Evolutionary conservation across 352 stramenopile species (phyloP).

Genomic region (Achlya hypogyna): DNA sequence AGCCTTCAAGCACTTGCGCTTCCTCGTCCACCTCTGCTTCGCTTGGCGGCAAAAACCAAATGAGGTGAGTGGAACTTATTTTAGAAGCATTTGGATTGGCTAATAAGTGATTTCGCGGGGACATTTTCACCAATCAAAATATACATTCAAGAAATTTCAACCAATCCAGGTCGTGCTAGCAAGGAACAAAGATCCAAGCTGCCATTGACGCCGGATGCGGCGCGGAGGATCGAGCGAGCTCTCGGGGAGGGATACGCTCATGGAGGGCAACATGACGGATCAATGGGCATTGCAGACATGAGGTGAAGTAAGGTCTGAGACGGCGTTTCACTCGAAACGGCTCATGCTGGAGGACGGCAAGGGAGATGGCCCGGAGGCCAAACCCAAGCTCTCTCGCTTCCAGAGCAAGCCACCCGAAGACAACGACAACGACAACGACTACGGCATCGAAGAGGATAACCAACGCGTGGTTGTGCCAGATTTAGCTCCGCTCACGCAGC

Average conservation of each 20-base stretch:
- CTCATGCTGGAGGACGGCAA: no score
- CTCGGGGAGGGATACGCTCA: no score
- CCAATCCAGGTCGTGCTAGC: background rate
- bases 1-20: background rate
- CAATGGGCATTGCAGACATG: no score
- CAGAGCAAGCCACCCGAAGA: background rate
- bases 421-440: background rate
- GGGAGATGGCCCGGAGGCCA: no score
- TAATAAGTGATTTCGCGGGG: background rate
- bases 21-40: background rate
- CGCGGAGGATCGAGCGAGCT: no score
- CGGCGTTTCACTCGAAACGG: no score
- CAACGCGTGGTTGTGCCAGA: background rate
- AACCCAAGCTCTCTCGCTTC: background rate
- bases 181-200: background rate
- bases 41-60: constrained; percentile 3
- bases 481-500: background rate
- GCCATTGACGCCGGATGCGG: no score
- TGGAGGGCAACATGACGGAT: no score
- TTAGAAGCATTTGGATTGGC: background rate
- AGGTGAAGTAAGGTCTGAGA: no score
- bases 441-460: background rate
- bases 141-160: background rate
- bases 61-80: background rate
- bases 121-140: constrained; percentile 9